Evolutionary conservation across 257 asterid species (phyloP), one percentile per base, ranked within the genome.

Genomic region (Craterostigma plantagineum): DNA sequence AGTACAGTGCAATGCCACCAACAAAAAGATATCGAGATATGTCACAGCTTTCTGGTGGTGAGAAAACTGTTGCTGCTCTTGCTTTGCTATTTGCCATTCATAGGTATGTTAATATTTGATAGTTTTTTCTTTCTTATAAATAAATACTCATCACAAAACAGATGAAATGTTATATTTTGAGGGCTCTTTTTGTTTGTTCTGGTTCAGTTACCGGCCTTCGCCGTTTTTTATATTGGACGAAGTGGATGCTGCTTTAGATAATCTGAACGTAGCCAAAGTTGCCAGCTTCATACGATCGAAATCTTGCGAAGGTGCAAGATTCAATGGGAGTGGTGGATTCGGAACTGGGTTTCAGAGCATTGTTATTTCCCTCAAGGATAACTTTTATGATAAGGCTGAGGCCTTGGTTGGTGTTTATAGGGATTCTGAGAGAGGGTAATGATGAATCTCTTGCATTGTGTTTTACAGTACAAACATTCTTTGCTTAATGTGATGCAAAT

Each of bases 241-340:
- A 79, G 99, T 90, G 61, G 99, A 90, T 62, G 99, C 99, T 49
- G 99, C 99, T 12, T 55, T 90, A 54, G 99, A 90, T 46, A 90
- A 83, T 61, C 52, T 83, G 44, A 90, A 90, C 53, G 99, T 90
- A 8, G 95, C 95, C 54, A 90, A 90, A 65, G 92, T 90, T 16
- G 99, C 99, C 43, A 81, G 99, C 66, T 90, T 90, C 49, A 77
- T 90, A 46, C 77, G 87, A 66, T 65, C 92, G 53, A 83, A 77
- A 66, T 90, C 95, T 12, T 90, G 95, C 51, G 83, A 67, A 56
- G 86, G 84, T 45, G 82, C 76, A 52, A 59, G 82, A 46, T 3
- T 48, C 41, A 72, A 57, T 27, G 36, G 50, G 53, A 77, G 72
- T 50, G 54, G 48, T 13, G 76, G 66, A 14, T 75, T 58, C 41